These are phyloP conservation scores for Pseudotulostoma volvatum DNA, from an alignment of 495 filamentous ascomycete genomes.

Conservation along the genomic window DNA sequence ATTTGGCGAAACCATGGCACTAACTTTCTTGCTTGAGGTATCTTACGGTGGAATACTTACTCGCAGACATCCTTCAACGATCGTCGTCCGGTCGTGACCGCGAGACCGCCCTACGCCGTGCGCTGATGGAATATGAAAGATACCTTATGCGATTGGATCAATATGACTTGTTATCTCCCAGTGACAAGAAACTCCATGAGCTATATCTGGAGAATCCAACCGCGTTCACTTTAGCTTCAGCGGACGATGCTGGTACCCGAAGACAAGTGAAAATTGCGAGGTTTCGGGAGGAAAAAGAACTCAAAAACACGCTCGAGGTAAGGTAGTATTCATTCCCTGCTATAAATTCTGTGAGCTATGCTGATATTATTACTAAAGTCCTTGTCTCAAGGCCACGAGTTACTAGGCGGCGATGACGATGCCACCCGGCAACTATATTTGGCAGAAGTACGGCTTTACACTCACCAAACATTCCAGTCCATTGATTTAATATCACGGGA, in stretches of 20 bases:
- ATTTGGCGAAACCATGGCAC: slow-evolving; percentile 8
- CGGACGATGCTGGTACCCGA: slow-evolving; percentile 52
- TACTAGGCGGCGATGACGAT: slow-evolving; percentile 57
- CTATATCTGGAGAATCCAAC: slow-evolving; percentile 48
- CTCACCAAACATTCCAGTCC: slow-evolving; percentile 67
- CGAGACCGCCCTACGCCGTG: slow-evolving; percentile 40
- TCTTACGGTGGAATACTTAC: slow-evolving; percentile 47
- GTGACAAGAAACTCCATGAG: slow-evolving; percentile 56
- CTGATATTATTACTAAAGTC: slow-evolving; percentile 29
- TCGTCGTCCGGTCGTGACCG: slow-evolving; percentile 37
- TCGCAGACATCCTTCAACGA: slow-evolving; percentile 50
- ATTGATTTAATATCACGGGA: slow-evolving; percentile 76
- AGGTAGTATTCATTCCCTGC: slow-evolving; percentile 2
- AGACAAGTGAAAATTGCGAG: slow-evolving; percentile 72
- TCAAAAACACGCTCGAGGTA: slow-evolving; percentile 72
- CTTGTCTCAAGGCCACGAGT: slow-evolving; percentile 40
- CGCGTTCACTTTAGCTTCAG: slow-evolving; percentile 50
- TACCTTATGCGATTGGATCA: slow-evolving; percentile 61
- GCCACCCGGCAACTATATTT: slow-evolving; percentile 62
- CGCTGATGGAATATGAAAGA: slow-evolving; percentile 53
- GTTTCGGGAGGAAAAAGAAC: slow-evolving; percentile 71
- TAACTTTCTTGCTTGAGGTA: slow-evolving; percentile 33
- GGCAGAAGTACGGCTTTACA: slow-evolving; percentile 50
- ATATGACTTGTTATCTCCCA: slow-evolving; percentile 53
- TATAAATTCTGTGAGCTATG: neutral